phyloP scores from a whole-genome alignment of 805 yeast species.

The Ogataea trehalophila region DNA sequence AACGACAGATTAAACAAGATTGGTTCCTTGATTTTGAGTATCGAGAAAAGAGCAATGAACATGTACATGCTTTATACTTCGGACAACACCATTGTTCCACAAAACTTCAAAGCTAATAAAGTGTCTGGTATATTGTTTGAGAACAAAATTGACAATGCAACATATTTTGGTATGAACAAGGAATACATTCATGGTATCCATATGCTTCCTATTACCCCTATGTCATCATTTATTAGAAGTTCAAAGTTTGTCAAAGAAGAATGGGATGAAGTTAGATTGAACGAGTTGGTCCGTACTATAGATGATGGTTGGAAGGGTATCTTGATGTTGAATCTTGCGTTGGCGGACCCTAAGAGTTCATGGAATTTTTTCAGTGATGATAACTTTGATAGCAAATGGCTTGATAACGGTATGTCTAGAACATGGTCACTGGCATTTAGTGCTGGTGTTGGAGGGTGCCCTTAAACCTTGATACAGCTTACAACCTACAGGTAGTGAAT shows the following conservation, averaged over 20 bases:
- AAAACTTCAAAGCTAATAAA: constrained; percentile 47
- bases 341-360: constrained; percentile 37
- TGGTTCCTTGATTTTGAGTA: constrained; percentile 54
- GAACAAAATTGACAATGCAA: constrained; percentile 67
- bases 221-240: constrained; percentile 50
- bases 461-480: neutral
- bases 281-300: constrained; percentile 34
- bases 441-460: constrained; percentile 41
- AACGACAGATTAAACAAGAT: constrained; percentile 49
- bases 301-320: constrained; percentile 66
- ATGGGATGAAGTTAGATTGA: constrained; percentile 31
- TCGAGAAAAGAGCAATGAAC: constrained; percentile 51
- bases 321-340: constrained; percentile 39
- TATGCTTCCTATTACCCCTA: constrained; percentile 69
- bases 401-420: constrained; percentile 59
- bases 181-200: constrained; percentile 76
- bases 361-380: constrained; percentile 38
- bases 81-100: constrained; percentile 48
- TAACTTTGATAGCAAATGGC: constrained; percentile 32
- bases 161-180: constrained; percentile 57
- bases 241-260: constrained; percentile 46
- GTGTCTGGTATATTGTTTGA: constrained; percentile 70
- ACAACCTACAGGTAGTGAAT: too few relatives aligned
- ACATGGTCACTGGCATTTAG: constrained; percentile 60
- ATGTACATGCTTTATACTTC: constrained; percentile 47